Evolutionary conservation across 2,329 filamentous ascomycete species (phyloP), one percentile per base, ranked within the genome.

Genomic region (Teratosphaeria gauchensis): DNA sequence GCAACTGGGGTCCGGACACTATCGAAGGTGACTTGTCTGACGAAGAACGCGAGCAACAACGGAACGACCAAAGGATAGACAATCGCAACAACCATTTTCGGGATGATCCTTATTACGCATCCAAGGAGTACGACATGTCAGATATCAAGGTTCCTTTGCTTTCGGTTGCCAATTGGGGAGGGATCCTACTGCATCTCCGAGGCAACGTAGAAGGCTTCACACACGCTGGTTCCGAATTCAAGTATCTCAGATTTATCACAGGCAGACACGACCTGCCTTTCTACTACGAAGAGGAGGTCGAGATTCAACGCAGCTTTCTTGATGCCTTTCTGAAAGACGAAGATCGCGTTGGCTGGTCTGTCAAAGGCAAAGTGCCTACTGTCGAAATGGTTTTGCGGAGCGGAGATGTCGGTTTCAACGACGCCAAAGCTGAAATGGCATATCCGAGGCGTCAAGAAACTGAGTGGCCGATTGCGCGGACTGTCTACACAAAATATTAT

Each of bases 181-280:
- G 56, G 6, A 58, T 58, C 9, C 21, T 58, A 12, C 52, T 58
- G 9, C 56, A 58, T 54, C 51, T 58, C 1, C 31, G 56, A 7
- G 86, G 86, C 1, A 89, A 89, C 63, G 77, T 89, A 7, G 78
- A 86, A 65, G 86, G 86, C 0, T 89, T 81, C 58, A 74, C 74
- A 1, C 77, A 84, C 54, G 85, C 86, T 0, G 84, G 84, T 0
- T 88, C 85, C 0, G 76, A 83, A 59, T 75, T 84, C 61, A 89
- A 89, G 69, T 90, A 86, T 63, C 76, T 89, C 0, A 80, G 86
- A 6, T 83, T 88, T 68, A 86, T 89, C 66, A 84, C 82, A 0
- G 86, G 87, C 1, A 79, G 87, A 0, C 86, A 90, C 62, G 86
- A 89, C 64, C 75, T 89, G 1, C 86, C 86, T 0, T 89, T 89